These are phyloP conservation scores for Chaetomium olivaceum DNA, from an alignment of 2,329 filamentous ascomycete species.

Conservation along the genomic window DNA sequence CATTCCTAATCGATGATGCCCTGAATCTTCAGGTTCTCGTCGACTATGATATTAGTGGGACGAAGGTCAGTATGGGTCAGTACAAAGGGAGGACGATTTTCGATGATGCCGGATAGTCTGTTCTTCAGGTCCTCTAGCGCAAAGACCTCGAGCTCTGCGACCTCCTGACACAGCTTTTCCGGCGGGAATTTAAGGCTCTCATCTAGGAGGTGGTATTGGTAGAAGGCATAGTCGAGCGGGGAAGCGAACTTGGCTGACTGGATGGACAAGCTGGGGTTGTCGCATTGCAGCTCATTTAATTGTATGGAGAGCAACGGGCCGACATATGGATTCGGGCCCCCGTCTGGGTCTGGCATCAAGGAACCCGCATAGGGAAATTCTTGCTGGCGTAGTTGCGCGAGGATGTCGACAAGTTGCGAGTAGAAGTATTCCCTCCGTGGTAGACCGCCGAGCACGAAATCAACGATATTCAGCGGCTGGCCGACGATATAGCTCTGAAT, in stretches of 20 bases:
- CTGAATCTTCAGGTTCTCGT: neutral
- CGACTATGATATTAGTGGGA: neutral
- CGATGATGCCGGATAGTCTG: neutral
- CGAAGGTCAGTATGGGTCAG: neutral
- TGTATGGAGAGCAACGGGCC: neutral
- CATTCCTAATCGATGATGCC: neutral
- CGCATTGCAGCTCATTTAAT: neutral
- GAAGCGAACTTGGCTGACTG: neutral
- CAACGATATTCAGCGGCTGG: no score
- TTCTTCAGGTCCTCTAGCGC: neutral
- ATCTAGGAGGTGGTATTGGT: neutral
- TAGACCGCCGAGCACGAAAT: no score
- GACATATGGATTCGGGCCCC: neutral
- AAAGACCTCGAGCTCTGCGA: neutral
- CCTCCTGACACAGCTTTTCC: neutral
- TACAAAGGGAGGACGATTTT: neutral
- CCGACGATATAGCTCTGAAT: no score
- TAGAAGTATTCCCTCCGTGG: neutral
- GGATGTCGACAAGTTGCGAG: neutral
- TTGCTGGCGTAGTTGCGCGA: neutral
- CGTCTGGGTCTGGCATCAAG: neutral
- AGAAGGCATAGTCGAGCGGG: neutral
- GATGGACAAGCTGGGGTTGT: neutral
- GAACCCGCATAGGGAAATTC: neutral
- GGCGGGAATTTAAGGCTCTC: neutral